phyloP scores from a whole-genome alignment of 2,329 filamentous ascomycete genomes.

The Fusarium nanum region DNA sequence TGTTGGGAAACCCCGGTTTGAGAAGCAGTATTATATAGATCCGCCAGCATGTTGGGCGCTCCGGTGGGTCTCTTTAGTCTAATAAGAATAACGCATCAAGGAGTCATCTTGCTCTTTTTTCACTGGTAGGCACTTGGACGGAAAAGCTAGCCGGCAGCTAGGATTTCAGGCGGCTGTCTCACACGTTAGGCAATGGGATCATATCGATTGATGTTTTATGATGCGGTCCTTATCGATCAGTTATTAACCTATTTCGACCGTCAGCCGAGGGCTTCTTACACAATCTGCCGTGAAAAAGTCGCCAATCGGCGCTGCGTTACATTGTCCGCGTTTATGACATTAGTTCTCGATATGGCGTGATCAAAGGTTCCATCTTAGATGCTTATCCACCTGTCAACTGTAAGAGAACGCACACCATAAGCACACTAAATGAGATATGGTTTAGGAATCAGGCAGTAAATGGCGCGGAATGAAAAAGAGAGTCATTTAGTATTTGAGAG shows the following conservation, averaged over 20 bases:
- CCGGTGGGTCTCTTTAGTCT: background rate
- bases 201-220: background rate
- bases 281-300: constrained; percentile 26
- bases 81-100: background rate
- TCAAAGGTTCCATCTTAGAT: constrained; percentile 18
- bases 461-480: background rate
- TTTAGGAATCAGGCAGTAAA: background rate
- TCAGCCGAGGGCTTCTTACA: background rate
- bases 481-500: background rate
- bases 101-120: too few relatives aligned
- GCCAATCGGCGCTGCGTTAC: constrained; percentile 17
- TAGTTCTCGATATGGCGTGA: constrained; percentile 38
- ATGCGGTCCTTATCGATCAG: background rate
- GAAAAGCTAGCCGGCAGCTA: too few relatives aligned
- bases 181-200: too few relatives aligned
- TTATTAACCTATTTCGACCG: fast-evolving
- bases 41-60: background rate
- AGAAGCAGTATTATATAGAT: background rate
- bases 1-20: fast-evolving
- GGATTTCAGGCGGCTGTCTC: too few relatives aligned
- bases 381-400: constrained; percentile 18
- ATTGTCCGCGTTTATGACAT: constrained; percentile 36
- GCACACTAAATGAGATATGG: background rate
- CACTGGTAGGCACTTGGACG: too few relatives aligned
- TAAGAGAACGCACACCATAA: constrained; percentile 24